A percentile compares a stretch with the other conserved stretches of the same genome.
Evolutionary conservation across 2,329 filamentous ascomycete genomes (phyloP).

Genomic region (Sclerotinia trifoliorum): DNA sequence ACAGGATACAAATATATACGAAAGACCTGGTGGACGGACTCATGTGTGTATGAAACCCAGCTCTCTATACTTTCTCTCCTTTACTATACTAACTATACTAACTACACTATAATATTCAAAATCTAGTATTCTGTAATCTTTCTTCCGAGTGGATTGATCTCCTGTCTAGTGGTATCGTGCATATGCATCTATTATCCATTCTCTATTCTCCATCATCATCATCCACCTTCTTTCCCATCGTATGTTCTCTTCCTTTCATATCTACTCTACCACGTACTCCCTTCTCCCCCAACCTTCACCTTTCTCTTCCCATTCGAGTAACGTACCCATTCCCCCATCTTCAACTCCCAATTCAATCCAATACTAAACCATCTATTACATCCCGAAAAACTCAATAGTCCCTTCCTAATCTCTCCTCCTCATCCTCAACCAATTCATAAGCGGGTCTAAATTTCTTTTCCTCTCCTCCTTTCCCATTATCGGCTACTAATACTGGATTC

Average conservation of each 20-base stretch:
- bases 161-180: conserved; percentile 5
- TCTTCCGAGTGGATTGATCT: not conserved
- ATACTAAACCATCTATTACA: not conserved
- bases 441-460: conserved; percentile 62
- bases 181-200: not conserved
- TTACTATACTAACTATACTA: too few relatives aligned
- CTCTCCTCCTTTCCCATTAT: conserved; percentile 34
- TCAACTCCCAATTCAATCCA: not conserved
- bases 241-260: too few relatives aligned
- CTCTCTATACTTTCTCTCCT: not conserved
- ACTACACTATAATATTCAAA: not conserved
- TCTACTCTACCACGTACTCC: not conserved
- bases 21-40: too few relatives aligned
- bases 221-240: not conserved
- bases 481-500: conserved; percentile 68
- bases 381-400: conserved; percentile 46
- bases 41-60: not conserved
- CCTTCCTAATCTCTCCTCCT: conserved; percentile 75
- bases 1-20: too few relatives aligned
- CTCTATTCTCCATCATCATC: not conserved
- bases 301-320: not conserved
- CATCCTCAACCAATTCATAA: conserved; percentile 71
- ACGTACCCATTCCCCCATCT: not conserved
- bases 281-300: not conserved
- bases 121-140: not conserved